These are phyloP conservation scores for Russula griseocarnosa DNA, from an alignment of 768 basidiomycete genomes.

Conservation along the genomic window DNA sequence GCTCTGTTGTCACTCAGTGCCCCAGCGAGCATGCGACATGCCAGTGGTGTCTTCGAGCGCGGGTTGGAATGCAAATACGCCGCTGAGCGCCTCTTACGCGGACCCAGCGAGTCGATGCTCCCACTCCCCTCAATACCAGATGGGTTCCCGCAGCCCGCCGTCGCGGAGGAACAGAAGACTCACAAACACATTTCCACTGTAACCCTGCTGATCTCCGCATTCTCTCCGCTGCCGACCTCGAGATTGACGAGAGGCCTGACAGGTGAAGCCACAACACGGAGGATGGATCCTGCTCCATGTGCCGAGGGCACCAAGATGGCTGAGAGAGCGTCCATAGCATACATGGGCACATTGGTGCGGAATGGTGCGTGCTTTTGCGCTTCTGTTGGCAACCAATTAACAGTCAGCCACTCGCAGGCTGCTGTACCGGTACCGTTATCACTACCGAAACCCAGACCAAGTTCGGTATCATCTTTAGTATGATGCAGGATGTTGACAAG, in stretches of 20 bases:
- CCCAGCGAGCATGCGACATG: slow-evolving; percentile 68
- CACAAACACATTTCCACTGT: slow-evolving; percentile 44
- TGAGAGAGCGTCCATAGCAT: slow-evolving; percentile 82
- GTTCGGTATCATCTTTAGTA: slow-evolving; percentile 93
- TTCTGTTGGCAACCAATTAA: background rate
- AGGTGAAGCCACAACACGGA: slow-evolving; percentile 81
- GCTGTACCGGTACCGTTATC: slow-evolving; percentile 84
- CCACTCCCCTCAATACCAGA: background rate
- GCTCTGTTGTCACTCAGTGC: slow-evolving; percentile 44
- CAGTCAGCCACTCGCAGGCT: slow-evolving; percentile 42
- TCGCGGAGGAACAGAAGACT: slow-evolving; percentile 3
- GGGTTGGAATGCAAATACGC: slow-evolving; percentile 64
- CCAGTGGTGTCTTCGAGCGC: slow-evolving; percentile 55
- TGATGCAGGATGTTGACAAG: slow-evolving; percentile 97
- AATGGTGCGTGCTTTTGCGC: slow-evolving; percentile 54
- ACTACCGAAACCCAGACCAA: slow-evolving; percentile 83
- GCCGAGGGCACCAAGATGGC: slow-evolving; percentile 56
- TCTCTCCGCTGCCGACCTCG: slow-evolving; percentile 74
- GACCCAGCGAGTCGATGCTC: slow-evolving; percentile 54
- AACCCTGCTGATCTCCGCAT: slow-evolving; percentile 91
- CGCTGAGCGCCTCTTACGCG: slow-evolving; percentile 58
- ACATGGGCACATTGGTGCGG: slow-evolving; percentile 93
- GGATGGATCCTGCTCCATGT: slow-evolving; percentile 60
- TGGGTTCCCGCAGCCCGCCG: background rate
- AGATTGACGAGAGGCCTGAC: slow-evolving; percentile 96